Base-by-base conservation (phyloP, 148 eudicot species). In the Linanthus parryae region DNA sequence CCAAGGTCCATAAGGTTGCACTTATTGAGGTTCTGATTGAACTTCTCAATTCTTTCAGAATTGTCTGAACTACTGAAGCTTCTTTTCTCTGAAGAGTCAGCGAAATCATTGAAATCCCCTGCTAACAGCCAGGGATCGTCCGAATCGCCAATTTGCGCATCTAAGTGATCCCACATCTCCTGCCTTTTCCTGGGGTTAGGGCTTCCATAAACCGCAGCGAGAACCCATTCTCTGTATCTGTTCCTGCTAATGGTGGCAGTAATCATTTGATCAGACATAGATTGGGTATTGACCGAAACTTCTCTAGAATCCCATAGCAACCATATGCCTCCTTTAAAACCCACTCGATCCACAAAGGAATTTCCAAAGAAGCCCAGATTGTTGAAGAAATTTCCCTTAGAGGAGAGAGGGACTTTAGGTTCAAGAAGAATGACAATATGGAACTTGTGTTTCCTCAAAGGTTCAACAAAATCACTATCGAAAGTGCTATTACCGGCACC, bases 1-100 rank as follows among this genome's bases (percentile, higher is more conserved):
- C 51, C 31, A 30, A 47, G 13, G 14, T 47, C 51, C 13, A 47
- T 22, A 24, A 47, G 33, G 5, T 26, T 24, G 9, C 51, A 47
- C 6, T 26, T 13, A 24, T 47, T 19, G 1, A 47, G 24, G 3
- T 13, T 7, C 2, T 47, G 7, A 7, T 2, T 7, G 15, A 47
- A 23, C 17, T 14, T 47, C 2, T 24, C 1, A 26, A 47, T 14
- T 24, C 3, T 11, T 11, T 24, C 14, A 12, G 31, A 30, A 12
- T 47, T 23, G 29, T 5, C n/a, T n/a, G 3, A 3, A 15, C 10
- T 10, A 4, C 5, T 3, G 7, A 10, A 9, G 46, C 46, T 42
- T 15, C 46, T 2, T 3, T 4, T 42, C 21, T 42, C 46, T 3
- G 3, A 2, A 2, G 21, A 19, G 10, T 17, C 3, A 2, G 17